Conservation (phyloP, 129 eudicot genomes). For the Lactuca sativa region DNA sequence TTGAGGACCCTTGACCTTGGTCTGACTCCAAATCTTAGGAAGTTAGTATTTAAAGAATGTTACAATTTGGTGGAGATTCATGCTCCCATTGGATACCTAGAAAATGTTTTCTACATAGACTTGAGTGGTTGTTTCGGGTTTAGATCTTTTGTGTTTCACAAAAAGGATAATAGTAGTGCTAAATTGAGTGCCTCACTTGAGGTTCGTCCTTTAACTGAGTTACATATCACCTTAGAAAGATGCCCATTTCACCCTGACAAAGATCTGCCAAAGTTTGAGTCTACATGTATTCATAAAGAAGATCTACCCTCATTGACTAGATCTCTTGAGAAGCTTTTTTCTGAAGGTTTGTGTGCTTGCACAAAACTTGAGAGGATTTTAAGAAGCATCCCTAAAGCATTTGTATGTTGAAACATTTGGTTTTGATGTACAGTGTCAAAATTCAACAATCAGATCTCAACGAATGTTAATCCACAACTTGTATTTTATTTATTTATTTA, state of each 20-base stretch:
- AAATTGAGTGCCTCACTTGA: not conserved
- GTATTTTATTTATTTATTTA: no score
- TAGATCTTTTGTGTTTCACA: not conserved
- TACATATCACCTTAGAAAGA: not conserved
- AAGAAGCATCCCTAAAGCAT: not conserved
- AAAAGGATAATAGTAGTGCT: not conserved
- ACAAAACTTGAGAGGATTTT: not conserved
- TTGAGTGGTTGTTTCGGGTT: not conserved
- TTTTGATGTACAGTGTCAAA: no score
- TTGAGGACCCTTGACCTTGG: slow-evolving; percentile 3
- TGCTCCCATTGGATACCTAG: not conserved
- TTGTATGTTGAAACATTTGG: no score
- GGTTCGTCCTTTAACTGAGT: slow-evolving; percentile 3
- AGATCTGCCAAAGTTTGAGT: not conserved
- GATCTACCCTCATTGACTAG: not conserved
- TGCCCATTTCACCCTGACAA: slow-evolving; percentile 3
- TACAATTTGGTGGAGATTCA: not conserved
- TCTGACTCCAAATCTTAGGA: not conserved
- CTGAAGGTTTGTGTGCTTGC: not conserved
- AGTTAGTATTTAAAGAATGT: not conserved
- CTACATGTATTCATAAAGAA: not conserved
- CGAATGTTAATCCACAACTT: no score
- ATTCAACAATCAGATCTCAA: no score
- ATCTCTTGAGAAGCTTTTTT: slow-evolving; percentile 7
- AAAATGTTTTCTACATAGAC: not conserved